A percentile compares a stretch with the other conserved stretches of the same genome.
phyloP scores from a whole-genome alignment of 768 basidiomycete genomes.

The Phaeolepiota aurea region DNA sequence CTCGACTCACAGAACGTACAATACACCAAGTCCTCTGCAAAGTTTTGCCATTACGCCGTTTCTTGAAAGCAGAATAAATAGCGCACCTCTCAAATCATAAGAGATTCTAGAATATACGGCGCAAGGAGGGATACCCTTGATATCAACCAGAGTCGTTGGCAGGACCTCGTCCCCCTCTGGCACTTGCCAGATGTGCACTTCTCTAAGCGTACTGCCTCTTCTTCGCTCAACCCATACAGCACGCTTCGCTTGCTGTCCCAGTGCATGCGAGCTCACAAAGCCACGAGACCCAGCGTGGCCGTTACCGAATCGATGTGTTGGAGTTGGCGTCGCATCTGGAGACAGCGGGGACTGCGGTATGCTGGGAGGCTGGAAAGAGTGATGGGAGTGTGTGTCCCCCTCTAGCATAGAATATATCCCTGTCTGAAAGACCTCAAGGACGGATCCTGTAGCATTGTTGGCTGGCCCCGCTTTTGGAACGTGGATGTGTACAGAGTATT shows the following conservation, averaged over 20 bases:
- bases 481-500: conserved; percentile 26
- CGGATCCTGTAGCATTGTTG: conserved; percentile 6
- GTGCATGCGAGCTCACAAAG: conserved; percentile 39
- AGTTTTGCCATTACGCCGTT: conserved; percentile 1
- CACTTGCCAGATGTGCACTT: conserved; percentile 34
- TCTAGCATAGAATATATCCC: conserved; percentile 35
- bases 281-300: conserved; percentile 21
- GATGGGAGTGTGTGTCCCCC: too few species aligned
- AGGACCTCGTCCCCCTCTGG: conserved; percentile 6
- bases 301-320: conserved; percentile 4
- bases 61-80: not conserved
- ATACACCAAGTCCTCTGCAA: conserved; percentile 32
- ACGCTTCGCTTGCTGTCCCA: conserved; percentile 41
- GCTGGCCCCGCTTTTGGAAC: conserved; percentile 5
- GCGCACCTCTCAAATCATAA: conserved; percentile 31
- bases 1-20: conserved; percentile 38
- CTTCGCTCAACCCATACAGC: conserved; percentile 51
- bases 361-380: conserved; percentile 4
- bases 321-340: conserved; percentile 6
- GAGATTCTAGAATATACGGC: conserved; percentile 24
- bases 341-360: conserved; percentile 3
- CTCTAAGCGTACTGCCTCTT: conserved; percentile 29
- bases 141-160: conserved; percentile 4
- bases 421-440: conserved; percentile 28
- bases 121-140: conserved; percentile 16